Evolutionary conservation across 1,284 basidiomycete species (phyloP), one percentile per base, ranked within the genome.

Genomic region (Cryptococcus floricola): DNA sequence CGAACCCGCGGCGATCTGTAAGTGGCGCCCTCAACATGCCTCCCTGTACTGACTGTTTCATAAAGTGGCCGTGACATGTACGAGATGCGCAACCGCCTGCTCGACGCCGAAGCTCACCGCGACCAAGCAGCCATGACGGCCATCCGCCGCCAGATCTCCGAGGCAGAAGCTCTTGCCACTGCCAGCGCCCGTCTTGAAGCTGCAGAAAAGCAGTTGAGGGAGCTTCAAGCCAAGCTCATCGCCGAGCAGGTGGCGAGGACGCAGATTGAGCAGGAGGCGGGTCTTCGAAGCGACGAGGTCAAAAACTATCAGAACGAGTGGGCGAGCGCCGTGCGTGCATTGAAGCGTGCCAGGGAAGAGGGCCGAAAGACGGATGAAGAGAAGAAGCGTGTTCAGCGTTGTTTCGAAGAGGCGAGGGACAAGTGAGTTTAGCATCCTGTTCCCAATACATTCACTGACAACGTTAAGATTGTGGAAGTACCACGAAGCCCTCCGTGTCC

Each of bases 301-400:
- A 60, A 62, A 48, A 62, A 64, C 13, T 72, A 71, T 44, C 63
- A 69, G 51, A 60, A 64, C 19, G 74, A 77, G 56, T 63, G 75
- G 51, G 67, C 67, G 4, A 61, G 57, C 25, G 74, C 74, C 3
- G 67, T 75, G 0, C 41, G 71, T 18, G 69, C 72, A 1, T 55
- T 77, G 4, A 54, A 69, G 19, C 58, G 68, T 28, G 68, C 73
- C 0, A 66, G 68, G 50, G 72, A 75, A 13, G 74, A 75, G 57
- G 68, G 64, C 8, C 65, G 66, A 58, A 65, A 63, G 50, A 63
- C 60, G 18, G 74, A 76, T n/a, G 70, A 73, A 59, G 74, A 77
- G 63, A 65, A 66, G 45, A 61, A 61, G 46, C 59, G 67, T 37
- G 48, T 68, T 4, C 42, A 56, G 18, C 62, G 68, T 27, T 62